Conservation (phyloP, 106 monocot species). For the Cymbidium sinense region DNA sequence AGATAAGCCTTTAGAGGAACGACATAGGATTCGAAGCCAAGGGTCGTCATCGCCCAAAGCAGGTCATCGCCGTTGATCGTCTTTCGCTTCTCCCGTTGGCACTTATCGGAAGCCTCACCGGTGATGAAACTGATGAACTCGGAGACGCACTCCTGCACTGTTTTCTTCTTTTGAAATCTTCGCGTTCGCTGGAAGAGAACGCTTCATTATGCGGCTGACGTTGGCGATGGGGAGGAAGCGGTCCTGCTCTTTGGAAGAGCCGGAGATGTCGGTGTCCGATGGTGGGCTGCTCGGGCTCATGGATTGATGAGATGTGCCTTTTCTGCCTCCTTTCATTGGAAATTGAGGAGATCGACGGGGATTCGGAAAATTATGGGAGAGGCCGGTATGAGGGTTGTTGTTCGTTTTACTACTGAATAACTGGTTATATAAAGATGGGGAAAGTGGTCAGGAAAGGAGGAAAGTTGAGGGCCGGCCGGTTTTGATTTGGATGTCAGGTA, state of each 20-base stretch:
- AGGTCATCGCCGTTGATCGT: too few relatives aligned
- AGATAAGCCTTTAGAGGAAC: too few relatives aligned
- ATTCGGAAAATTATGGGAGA: neutral
- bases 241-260: slow-evolving; percentile 22
- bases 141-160: slow-evolving; percentile 73
- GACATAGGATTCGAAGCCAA: too few relatives aligned
- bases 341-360: slow-evolving; percentile 44
- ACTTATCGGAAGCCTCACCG: slow-evolving; percentile 69
- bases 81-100: slow-evolving; percentile 67
- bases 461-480: neutral
- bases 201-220: too few relatives aligned
- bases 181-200: slow-evolving; percentile 57
- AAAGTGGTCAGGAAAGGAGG: neutral
- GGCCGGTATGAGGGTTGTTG: neutral
- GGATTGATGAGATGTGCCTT: too few relatives aligned
- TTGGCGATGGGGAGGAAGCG: slow-evolving; percentile 44
- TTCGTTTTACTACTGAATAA: too few relatives aligned
- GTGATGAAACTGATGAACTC: slow-evolving; percentile 82
- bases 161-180: slow-evolving; percentile 73
- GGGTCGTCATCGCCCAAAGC: too few relatives aligned
- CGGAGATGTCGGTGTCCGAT: too few relatives aligned
- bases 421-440: too few relatives aligned
- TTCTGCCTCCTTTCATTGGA: slow-evolving; percentile 19
- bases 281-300: too few relatives aligned
- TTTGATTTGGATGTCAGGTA: neutral